Evolutionary conservation across 176 grass and related monocot species (phyloP).

Genomic region (Oryza australiensis): DNA sequence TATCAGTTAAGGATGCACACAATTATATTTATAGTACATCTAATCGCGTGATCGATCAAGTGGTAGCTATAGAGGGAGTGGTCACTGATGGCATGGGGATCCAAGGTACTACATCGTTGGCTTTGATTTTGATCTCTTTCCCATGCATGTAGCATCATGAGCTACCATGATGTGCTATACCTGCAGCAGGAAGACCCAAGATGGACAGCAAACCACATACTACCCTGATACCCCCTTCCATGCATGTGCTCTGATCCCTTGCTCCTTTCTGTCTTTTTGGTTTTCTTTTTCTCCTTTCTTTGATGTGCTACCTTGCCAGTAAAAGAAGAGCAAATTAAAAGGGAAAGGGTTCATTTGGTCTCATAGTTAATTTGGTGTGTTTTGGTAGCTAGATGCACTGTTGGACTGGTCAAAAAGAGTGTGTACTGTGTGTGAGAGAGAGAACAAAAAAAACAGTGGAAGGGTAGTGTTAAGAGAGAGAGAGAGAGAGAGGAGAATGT

Average conservation of each 20-base stretch:
- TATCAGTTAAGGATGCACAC: too few species aligned
- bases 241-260: constrained; percentile 38
- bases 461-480: constrained; percentile 5
- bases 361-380: not conserved
- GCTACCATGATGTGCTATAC: not conserved
- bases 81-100: constrained; percentile 34
- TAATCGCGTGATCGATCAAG: not conserved
- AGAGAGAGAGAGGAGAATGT: constrained; percentile 19
- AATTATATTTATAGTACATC: not conserved
- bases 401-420: constrained; percentile 53
- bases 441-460: constrained; percentile 6
- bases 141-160: constrained; percentile 37
- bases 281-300: constrained; percentile 28
- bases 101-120: constrained; percentile 24
- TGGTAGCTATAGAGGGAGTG: not conserved
- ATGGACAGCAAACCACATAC: constrained; percentile 32
- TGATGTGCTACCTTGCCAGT: constrained; percentile 21
- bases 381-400: not conserved
- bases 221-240: constrained; percentile 5
- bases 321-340: constrained; percentile 1
- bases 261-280: constrained; percentile 29
- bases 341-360: constrained; percentile 30
- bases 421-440: not conserved
- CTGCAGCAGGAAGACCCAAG: constrained; percentile 28
- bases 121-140: constrained; percentile 26